Evolutionary conservation across 2,329 filamentous ascomycete genomes (phyloP), one percentile per base, ranked within the genome.

Genomic region (Tolypocladium ovalisporum): DNA sequence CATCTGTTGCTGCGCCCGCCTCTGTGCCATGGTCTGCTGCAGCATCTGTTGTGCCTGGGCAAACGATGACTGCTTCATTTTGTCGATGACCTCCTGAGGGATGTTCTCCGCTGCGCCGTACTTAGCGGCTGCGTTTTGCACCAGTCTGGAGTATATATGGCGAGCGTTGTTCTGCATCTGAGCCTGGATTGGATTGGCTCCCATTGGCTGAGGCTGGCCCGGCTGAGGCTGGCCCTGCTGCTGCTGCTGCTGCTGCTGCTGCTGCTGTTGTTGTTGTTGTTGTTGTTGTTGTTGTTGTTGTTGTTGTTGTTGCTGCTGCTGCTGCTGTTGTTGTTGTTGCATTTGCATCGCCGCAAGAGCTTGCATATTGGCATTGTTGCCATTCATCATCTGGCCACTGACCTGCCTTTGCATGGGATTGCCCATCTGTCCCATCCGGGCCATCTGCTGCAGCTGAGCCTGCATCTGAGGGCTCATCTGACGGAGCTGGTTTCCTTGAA

Each of bases 101-200:
- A 83, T 75, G 35, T 74, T 73, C 27, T 76, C 73, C 1, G 63
- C 57, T 0, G 74, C 72, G 13, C 76, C 76, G 56, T 70, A 78
- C 22, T 73, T 74, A 1, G 63, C 62, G 0, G 68, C 66, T 5
- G 67, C 63, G 5, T 57, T 56, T 13, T 60, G 62, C 10, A 82
- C 61, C 56, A 76, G 67, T 54, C 70, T 71, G 13, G 67, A 59
- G 52, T 75, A 81, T 0, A 81, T 58, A 3, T 64, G 47, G 8
- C 71, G 66, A 6, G 73, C 71, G 2, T 68, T 61, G 7, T 63
- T 68, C 13, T 72, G 70, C 24, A 70, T 63, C 56, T 71, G 72
- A 7, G 68, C 60, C 53, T 76, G 67, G 15, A 66, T 54, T 1
- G 62, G 52, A 19, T 62, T 66, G n/a, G 57, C 57, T 6, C 57